Evolutionary conservation across 208 protist genomes (phyloP), one percentile per base, ranked within the genome.

Genomic region (Trypanosoma mega): DNA sequence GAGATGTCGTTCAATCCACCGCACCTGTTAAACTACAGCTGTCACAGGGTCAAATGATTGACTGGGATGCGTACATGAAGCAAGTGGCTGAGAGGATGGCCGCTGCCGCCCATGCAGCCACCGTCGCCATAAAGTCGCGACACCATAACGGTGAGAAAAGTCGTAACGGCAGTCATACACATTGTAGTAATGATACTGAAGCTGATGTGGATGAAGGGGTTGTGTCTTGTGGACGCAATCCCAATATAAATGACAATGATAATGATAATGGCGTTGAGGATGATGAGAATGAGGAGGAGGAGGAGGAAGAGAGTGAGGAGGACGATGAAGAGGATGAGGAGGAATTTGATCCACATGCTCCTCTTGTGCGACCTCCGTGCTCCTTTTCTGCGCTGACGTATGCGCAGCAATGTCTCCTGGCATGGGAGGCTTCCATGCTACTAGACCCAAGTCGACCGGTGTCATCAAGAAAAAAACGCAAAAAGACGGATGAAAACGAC

Each of bases 391-490:
- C 48, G 1, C 62, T 93, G 16, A 63, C 82, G 12, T 93, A 90
- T 68, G 72, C 82, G 18, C 82, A 90, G 62, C 74, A 81, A 47
- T 93, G 86, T 53, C 69, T 93, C 6, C 69, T 93, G 1, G 75
- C 81, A 20, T 93, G 86, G 83, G 79, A 88, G 16, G 80, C 80
- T 2, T 67, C 72, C 2, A 53, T 60, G 1, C 46, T 87, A 43
- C 68, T 93, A 14, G 51, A 77, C 49, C 37, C 47, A n/a, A 30
- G 7, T 16, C 34, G 11, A 4, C 9, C 51, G 26, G 20, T 18
- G 5, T 11, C 31, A 3, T 14, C 37, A 20, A 48, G 39, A 23
- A 44, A 20, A 31, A 60, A 21, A 30, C 31, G 39, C n/a, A 20
- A 34, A 36, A 34, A 18, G n/a, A 44, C 34, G 21, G 36, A 56